Conservation (phyloP, 805 yeast species). For the Candida peoriensis region DNA sequence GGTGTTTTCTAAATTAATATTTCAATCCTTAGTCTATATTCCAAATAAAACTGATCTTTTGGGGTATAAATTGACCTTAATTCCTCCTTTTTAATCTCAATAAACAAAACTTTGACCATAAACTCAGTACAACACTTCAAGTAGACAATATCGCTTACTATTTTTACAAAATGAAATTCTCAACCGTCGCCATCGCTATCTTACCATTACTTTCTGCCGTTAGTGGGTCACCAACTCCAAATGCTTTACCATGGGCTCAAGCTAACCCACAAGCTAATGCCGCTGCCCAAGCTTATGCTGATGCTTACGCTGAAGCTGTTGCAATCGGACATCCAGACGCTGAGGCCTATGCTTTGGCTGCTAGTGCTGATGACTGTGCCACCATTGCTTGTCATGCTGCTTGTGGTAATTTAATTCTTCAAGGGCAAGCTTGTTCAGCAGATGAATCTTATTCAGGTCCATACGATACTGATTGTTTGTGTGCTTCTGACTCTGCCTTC, state of each 20-base stretch:
- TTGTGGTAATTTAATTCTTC: slow-evolving; percentile 29
- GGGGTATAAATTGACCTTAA: too few species aligned
- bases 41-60: too few species aligned
- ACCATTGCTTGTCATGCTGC: slow-evolving; percentile 29
- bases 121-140: too few species aligned
- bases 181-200: too few species aligned
- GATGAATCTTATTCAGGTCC: slow-evolving; percentile 25
- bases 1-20: too few species aligned
- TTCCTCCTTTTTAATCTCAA: too few species aligned
- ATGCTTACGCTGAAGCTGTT: slow-evolving; percentile 22
- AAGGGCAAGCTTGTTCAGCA: slow-evolving; percentile 25
- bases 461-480: slow-evolving; percentile 28
- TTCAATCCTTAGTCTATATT: too few species aligned
- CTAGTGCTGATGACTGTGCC: slow-evolving; percentile 28
- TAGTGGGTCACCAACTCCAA: slow-evolving; percentile 6
- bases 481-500: slow-evolving; percentile 26
- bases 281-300: slow-evolving; percentile 23
- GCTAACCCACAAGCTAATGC: too few species aligned
- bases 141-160: too few species aligned
- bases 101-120: too few species aligned
- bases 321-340: slow-evolving; percentile 29
- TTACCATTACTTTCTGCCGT: too few species aligned
- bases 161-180: too few species aligned
- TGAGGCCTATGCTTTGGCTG: slow-evolving; percentile 27
- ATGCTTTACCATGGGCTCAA: slow-evolving; percentile 18